These are phyloP conservation scores for Cladosporium velox DNA, from an alignment of 2,329 filamentous ascomycete species.

Conservation along the genomic window DNA sequence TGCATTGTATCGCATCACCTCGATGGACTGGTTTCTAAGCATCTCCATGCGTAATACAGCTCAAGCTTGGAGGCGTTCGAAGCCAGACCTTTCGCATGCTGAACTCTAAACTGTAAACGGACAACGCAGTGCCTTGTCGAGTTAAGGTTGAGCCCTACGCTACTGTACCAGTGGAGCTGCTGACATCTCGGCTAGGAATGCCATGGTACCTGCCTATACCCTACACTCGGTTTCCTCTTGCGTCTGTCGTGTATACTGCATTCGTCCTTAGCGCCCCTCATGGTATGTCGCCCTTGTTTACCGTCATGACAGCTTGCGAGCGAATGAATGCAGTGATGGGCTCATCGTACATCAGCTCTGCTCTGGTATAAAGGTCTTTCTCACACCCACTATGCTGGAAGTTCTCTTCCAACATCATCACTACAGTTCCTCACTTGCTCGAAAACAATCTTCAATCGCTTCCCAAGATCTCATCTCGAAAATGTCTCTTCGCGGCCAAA, in stretches of 20 bases:
- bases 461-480: too few species aligned
- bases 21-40: background rate
- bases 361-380: background rate
- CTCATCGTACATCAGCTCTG: background rate
- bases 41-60: background rate
- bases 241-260: background rate
- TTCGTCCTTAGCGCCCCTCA: background rate
- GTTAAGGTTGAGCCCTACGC: background rate
- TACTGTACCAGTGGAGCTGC: background rate
- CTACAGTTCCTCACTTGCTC: background rate
- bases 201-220: background rate
- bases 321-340: background rate
- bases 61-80: background rate
- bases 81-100: background rate
- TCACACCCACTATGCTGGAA: background rate
- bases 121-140: background rate
- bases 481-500: slow-evolving; percentile 44
- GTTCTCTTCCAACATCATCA: background rate
- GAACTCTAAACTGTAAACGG: background rate
- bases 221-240: background rate
- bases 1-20: background rate
- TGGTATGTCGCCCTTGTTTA: background rate
- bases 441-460: background rate
- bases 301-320: background rate
- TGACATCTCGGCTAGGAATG: background rate